Conservation (phyloP, 2,329 filamentous ascomycete species). For the Triangularia setosa region DNA sequence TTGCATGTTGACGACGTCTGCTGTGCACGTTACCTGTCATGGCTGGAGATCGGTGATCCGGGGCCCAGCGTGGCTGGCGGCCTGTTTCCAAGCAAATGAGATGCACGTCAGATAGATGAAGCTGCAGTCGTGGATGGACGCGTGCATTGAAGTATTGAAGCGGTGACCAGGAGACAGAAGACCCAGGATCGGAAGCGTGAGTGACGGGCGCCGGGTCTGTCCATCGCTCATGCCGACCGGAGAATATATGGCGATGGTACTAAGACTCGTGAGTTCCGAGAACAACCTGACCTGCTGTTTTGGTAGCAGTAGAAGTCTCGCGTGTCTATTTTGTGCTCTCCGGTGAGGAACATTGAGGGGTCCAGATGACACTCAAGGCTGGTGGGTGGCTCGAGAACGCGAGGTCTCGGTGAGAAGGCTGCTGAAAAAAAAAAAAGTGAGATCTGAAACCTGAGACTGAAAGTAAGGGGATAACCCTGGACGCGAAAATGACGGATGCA, state of each 20-base stretch:
- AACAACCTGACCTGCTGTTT: neutral
- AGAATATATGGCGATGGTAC: slow-evolving; percentile 3
- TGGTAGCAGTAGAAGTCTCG: neutral
- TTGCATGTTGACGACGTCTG: slow-evolving; percentile 6
- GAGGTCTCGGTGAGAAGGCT: neutral
- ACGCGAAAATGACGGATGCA: neutral
- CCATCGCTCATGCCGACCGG: neutral
- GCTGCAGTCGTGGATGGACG: neutral
- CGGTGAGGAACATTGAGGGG: neutral
- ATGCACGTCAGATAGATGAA: slow-evolving; percentile 5
- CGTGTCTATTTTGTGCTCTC: neutral
- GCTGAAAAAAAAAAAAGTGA: neutral
- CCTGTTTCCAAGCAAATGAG: slow-evolving; percentile 7
- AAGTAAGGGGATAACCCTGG: neutral
- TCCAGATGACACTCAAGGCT: neutral
- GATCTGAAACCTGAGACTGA: neutral
- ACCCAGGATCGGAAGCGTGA: neutral
- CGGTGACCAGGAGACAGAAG: neutral
- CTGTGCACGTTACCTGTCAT: slow-evolving; percentile 1
- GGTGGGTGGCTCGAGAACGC: neutral
- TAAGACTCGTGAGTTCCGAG: neutral
- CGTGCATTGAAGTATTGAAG: neutral
- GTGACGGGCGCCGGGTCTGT: neutral
- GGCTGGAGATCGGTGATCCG: neutral
- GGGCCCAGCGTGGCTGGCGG: neutral